Evolutionary conservation across 306 rosid genomes (phyloP).

Genomic region (Abrus precatorius): DNA sequence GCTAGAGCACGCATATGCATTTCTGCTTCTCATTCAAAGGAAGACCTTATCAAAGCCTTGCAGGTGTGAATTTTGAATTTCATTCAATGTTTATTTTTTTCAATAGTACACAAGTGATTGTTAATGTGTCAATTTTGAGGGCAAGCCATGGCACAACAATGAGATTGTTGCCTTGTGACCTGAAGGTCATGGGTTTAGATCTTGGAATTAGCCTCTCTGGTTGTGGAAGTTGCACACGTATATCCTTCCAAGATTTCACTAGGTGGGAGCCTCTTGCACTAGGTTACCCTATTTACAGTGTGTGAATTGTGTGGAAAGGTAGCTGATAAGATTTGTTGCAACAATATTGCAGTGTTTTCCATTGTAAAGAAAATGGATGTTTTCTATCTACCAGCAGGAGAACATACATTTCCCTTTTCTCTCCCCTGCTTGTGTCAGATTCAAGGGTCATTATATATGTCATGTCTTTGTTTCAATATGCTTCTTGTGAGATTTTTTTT

Average conservation of each 20-base stretch:
- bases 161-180: neutral
- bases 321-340: conserved; percentile 24
- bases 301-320: conserved; percentile 3
- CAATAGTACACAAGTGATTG: conserved; percentile 7
- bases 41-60: conserved; percentile 83
- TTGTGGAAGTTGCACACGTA: neutral
- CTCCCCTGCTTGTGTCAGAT: neutral
- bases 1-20: conserved; percentile 96
- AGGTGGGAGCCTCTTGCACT: neutral
- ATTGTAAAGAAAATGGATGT: conserved; percentile 19
- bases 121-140: neutral
- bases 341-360: conserved; percentile 20
- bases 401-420: neutral
- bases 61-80: conserved; percentile 60
- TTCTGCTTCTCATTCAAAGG: conserved; percentile 91
- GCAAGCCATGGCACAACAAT: neutral
- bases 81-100: neutral
- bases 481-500: conserved; percentile 33
- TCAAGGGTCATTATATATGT: neutral
- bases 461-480: conserved; percentile 3
- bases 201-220: neutral
- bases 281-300: neutral
- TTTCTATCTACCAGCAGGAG: neutral
- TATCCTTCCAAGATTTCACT: neutral
- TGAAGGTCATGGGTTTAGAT: neutral